phyloP scores from a whole-genome alignment of 2,329 filamentous ascomycete genomes.

The Huntiella savannae region DNA sequence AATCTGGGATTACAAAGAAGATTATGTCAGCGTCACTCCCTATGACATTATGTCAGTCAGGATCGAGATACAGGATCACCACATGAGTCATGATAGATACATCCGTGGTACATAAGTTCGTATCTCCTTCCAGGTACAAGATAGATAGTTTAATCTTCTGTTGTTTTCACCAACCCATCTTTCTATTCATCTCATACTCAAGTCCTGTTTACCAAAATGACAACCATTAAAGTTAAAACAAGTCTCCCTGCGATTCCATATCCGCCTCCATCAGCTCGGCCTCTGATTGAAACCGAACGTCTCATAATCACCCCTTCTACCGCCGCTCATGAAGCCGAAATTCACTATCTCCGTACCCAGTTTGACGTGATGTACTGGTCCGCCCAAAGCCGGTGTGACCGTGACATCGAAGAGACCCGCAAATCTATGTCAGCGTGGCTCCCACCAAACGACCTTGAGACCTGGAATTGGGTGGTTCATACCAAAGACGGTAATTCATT shows the following conservation, averaged over 20 bases:
- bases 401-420: constrained; percentile 25
- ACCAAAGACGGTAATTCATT: constrained; percentile 28
- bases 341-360: constrained; percentile 35
- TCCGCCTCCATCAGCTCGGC: constrained; percentile 22
- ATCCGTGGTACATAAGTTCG: neutral
- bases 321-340: constrained; percentile 28
- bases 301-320: constrained; percentile 33
- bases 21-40: neutral
- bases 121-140: neutral
- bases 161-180: neutral
- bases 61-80: too few relatives aligned
- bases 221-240: constrained; percentile 26
- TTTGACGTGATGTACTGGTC: constrained; percentile 46
- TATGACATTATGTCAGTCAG: neutral
- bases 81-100: too few relatives aligned
- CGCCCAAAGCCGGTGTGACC: constrained; percentile 22
- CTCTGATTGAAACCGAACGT: constrained; percentile 29
- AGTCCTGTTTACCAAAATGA: constrained; percentile 5
- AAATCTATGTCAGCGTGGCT: constrained; percentile 22
- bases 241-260: constrained; percentile 26
- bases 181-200: neutral
- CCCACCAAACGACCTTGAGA: constrained; percentile 29
- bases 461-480: constrained; percentile 38
- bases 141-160: neutral
- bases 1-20: neutral